Base-by-base conservation (phyloP, 2,329 filamentous ascomycete species). In the Monosporascus sp. region DNA sequence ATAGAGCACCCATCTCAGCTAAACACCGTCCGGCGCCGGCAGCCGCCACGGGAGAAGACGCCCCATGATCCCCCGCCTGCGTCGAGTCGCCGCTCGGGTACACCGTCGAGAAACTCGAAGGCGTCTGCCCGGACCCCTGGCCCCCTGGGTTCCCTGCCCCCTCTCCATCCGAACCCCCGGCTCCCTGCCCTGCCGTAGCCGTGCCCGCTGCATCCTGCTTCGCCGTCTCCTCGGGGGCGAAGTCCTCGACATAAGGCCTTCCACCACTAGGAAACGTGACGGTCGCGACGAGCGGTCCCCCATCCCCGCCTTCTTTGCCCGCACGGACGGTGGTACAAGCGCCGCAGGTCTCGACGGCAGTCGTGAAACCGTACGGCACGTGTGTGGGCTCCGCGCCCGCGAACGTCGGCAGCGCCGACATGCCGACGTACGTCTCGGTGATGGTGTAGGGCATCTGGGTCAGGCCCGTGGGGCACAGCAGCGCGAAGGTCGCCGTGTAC, bases 341-440 rank as follows among this genome's bases (percentile, higher is more conserved):
- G 6, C 47, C 46, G 44, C 59, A 61, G 7, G 57, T 61, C 50
- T 52, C 57, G 20, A 60, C 48, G n/a, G 48, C 46, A 3, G 57
- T 52, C 14, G 55, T 53, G 49, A 62, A 62, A 11, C 60, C 60
- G 47, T 56, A 61, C 2, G 60, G 60, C 17, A 61, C 36, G 5
- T 20, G 15, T 1, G 59, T 62, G 5, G 56, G 52, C 7, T 48
- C 3, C 1, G 3, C 9, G 27, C 27, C 31, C 18, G 49, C 54
- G 47, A 61, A 62, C 9, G 4, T 27, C 14, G 59, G 60, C 20
- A 62, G 53, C 18, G 57, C 48, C 11, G 59, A 60, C 20, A 61
- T 38, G 22, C 60, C 60, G 22, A 58, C 48, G 39, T 61, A 62
- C 20, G 60, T 60, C 52, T 62, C 60, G 3, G 57, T 56, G 36